Conservation (phyloP, 2,329 filamentous ascomycete species). For the Colletotrichum cuscutae region DNA sequence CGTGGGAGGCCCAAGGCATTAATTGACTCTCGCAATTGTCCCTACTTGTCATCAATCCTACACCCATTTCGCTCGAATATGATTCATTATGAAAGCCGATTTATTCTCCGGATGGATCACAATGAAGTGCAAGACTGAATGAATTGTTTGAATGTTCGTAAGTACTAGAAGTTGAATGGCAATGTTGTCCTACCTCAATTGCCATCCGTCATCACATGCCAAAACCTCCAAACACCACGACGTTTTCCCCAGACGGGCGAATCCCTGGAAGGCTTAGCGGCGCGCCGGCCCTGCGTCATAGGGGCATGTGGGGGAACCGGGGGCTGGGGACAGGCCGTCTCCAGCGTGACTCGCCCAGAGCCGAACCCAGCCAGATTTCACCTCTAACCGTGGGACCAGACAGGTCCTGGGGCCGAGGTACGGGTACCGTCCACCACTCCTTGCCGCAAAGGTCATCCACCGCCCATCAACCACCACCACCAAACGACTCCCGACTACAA, state of each 20-base stretch:
- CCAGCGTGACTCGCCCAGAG: background rate
- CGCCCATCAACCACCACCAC: conserved; percentile 6
- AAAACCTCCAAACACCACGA: conserved; percentile 13
- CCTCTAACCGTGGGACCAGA: conserved; percentile 13
- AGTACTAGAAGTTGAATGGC: background rate
- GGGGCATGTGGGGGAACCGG: conserved; percentile 31
- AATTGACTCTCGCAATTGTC: background rate
- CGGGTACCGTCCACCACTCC: background rate
- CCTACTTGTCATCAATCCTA: background rate
- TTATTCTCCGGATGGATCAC: background rate
- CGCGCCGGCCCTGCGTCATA: conserved; percentile 29
- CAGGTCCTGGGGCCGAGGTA: conserved; percentile 24
- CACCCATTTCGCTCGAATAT: background rate
- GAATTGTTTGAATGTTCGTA: background rate
- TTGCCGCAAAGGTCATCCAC: conserved; percentile 4
- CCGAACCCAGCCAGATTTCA: background rate
- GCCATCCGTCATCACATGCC: conserved; percentile 31
- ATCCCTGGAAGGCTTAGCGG: conserved; percentile 21
- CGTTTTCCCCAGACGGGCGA: conserved; percentile 29
- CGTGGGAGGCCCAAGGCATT: conserved; percentile 17
- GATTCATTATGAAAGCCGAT: background rate
- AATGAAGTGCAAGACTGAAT: background rate
- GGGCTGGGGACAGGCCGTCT: conserved; percentile 10
- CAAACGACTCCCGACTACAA: no score
- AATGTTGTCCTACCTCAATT: conserved; percentile 13